Evolutionary conservation across 2,329 filamentous ascomycete genomes (phyloP), one percentile per base, ranked within the genome.

Genomic region (Fusarium oxysporum): DNA sequence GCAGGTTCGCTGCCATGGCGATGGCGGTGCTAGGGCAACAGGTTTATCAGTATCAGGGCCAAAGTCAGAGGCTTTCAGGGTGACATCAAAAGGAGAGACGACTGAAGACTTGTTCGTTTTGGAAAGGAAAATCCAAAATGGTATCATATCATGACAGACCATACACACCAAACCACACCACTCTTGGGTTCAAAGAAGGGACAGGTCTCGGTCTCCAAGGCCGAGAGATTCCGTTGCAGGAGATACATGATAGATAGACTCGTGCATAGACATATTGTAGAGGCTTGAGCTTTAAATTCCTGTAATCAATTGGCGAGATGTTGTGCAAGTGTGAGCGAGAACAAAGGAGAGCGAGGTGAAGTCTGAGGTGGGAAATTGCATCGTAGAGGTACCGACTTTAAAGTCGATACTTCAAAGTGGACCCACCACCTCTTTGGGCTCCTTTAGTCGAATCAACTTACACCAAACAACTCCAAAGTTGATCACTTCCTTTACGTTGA

Each of bases 371-470:
- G 54, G 53, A 62, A 43, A 59, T 68, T 50, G 48, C 38, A 35
- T 61, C 25, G 40, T n/a, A 57, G 35, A 60, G 57, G 45, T 30
- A 28, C 40, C 33, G 21, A 32, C 45, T 32, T 25, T 23, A 41
- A 44, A 44, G 40, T 43, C 21, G 41, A 43, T 43, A 25, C 43
- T 45, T 33, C 32, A 37, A 28, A 40, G 28, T 48, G 38, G 60
- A 65, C 43, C 66, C 66, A 40, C 37, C 56, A 68, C 70, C 70
- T 72, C 70, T 73, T 67, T 55, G 65, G 48, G 66, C 16, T 45
- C 28, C 30, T 38, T 41, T 30, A 48, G 51, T 47, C 63, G 48
- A 68, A 62, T 68, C 66, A 68, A 63, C 66, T 69, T 69, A 62
- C 50, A 68, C 65, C 37, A 32, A 65, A 38, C 38, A 51, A 53